A percentile compares a stretch with the other conserved stretches of the same genome.
These are phyloP conservation scores for Porogramme epimiltina DNA, from an alignment of 1,284 basidiomycete genomes.

Conservation along the genomic window DNA sequence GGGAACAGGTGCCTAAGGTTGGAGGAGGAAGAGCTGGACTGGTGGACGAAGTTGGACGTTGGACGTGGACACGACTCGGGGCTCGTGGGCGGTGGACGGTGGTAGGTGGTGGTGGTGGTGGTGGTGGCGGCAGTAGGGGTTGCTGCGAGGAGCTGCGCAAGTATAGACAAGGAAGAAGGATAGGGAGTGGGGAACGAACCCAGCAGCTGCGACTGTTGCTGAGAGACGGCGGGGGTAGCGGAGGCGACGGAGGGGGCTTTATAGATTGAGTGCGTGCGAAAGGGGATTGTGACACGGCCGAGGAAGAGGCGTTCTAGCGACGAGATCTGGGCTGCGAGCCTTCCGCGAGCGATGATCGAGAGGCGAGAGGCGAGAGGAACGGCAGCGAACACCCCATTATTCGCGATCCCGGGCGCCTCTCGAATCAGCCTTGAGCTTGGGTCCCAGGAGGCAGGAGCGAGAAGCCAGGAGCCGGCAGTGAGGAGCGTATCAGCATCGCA, in stretches of 20 bases:
- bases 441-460: too few species aligned
- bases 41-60: neutral
- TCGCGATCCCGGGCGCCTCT: slow-evolving; percentile 1
- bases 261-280: slow-evolving; percentile 7
- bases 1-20: neutral
- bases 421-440: slow-evolving; percentile 15
- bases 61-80: slow-evolving; percentile 1
- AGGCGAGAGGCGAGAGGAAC: slow-evolving; percentile 14
- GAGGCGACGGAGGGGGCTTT: slow-evolving; percentile 14
- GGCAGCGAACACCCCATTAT: slow-evolving; percentile 14
- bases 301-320: slow-evolving; percentile 15
- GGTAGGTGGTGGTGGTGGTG: slow-evolving; percentile 5
- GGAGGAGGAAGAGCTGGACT: neutral
- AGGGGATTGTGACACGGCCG: slow-evolving; percentile 12
- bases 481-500: slow-evolving; percentile 15
- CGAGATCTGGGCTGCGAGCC: slow-evolving; percentile 24
- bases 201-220: slow-evolving; percentile 10
- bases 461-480: too few species aligned
- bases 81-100: slow-evolving; percentile 4
- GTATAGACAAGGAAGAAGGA: slow-evolving; percentile 3
- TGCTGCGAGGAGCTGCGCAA: slow-evolving; percentile 1
- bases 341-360: slow-evolving; percentile 25
- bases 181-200: slow-evolving; percentile 1
- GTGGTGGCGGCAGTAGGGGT: too few species aligned
- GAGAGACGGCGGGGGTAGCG: slow-evolving; percentile 20